Evolutionary conservation across 1,284 basidiomycete species (phyloP).

Genomic region (Apiotrichum brassicae): DNA sequence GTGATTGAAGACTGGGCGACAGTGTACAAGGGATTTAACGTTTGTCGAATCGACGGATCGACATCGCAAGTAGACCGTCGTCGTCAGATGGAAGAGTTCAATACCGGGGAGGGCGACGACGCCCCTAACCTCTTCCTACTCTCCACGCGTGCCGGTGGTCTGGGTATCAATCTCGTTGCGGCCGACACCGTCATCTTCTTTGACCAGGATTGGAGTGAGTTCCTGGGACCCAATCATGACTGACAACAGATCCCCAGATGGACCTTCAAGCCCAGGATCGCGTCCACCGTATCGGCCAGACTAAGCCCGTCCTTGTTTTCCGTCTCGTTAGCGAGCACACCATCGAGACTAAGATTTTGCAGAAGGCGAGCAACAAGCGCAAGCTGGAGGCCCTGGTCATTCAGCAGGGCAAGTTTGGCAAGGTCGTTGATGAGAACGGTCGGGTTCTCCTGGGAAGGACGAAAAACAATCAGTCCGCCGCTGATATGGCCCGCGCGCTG

Average conservation of each 20-base stretch:
- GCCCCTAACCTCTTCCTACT: constrained; percentile 79
- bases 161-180: constrained; percentile 85
- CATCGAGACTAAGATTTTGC: constrained; percentile 84
- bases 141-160: constrained; percentile 84
- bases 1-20: constrained; percentile 86
- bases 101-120: constrained; percentile 60
- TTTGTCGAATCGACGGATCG: constrained; percentile 86
- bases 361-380: constrained; percentile 77
- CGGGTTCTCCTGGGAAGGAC: constrained; percentile 49
- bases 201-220: constrained; percentile 84
- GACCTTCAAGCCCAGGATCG: constrained; percentile 94
- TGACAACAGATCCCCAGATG: constrained; percentile 75
- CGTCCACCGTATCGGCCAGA: constrained; percentile 93
- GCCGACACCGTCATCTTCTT: constrained; percentile 95
- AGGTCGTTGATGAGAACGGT: constrained; percentile 53
- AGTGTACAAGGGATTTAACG: constrained; percentile 68
- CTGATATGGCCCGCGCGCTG: constrained; percentile 73
- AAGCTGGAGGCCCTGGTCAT: constrained; percentile 91
- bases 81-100: constrained; percentile 78
- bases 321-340: constrained; percentile 80
- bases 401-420: constrained; percentile 76
- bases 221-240: neutral
- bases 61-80: constrained; percentile 73
- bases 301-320: constrained; percentile 78
- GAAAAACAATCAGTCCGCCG: constrained; percentile 49